Evolutionary conservation across 805 yeast genomes (phyloP), one percentile per base, ranked within the genome.

Genomic region (Monosporozyma yasuniensis): DNA sequence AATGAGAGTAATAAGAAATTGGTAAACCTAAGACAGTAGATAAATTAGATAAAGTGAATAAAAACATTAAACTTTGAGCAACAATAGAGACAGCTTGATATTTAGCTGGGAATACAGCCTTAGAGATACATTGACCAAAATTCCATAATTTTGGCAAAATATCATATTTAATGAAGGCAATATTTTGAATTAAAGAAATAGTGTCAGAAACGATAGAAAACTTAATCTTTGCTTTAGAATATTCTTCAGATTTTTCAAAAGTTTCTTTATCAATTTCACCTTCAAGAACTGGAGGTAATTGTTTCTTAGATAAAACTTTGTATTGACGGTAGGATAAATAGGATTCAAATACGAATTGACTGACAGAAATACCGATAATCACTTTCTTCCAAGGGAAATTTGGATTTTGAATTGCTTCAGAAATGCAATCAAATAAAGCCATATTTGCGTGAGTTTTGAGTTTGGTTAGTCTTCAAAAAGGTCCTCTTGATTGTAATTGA

Each of bases 301-400:
- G 65, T 39, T 73, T 72, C 51, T 74, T 69, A 14, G 59, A 53
- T 56, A 85, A 73, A 8, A 82, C 83, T 56, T 73, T 75, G 64
- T 84, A 85, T 66, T 93, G 98, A 59, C 97, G 83, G 56, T 74
- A 77, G 44, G 81, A 77, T 48, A 93, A 71, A 62, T 83, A 83
- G 3, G 84, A 74, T 57, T 87, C 93, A 64, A 89, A 89, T 3
- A 75, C 67, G 61, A 77, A 88, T 63, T 88, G 85, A 30, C 85
- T 86, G 14, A 83, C 72, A 3, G 95, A 76, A 61, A 88, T 80
- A 1, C 89, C 86, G 43, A 85, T 65, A 44, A 91, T 78, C 42
- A 90, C 71, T 11, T 74, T 60, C 62, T 87, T 88, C 96, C 96
- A 93, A 53, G 88, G 77, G 59, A 87, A 77, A 16, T 10, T 21